Evolutionary conservation across 1,284 basidiomycete genomes (phyloP), one percentile per base, ranked within the genome.

Genomic region (Rhodotorula sp.): DNA sequence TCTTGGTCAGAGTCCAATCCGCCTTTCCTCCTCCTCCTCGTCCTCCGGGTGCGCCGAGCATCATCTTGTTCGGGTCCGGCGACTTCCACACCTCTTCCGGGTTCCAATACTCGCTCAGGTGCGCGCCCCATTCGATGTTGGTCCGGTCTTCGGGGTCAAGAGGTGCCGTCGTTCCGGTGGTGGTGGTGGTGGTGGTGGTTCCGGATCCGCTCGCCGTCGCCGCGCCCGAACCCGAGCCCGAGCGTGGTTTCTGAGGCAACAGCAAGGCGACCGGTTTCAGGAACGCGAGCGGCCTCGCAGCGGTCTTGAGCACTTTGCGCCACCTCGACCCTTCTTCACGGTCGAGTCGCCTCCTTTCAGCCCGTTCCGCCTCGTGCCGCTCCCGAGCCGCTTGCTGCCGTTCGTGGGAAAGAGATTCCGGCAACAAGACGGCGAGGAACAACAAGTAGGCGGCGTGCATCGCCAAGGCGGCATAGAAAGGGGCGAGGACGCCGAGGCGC

Each of bases 381-480:
- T 67, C 62, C n/a, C 59, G 58, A 6, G 71, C 68, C 17, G 30
- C 64, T 26, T 18, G 45, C 45, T 59, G 64, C 10, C 72, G 45
- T n/a, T 48, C 62, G 5, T 46, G 30, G 20, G 57, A 49, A 12
- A 75, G 66, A 5, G 60, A 64, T 61, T 77, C 76, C 24, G 76
- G 76, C 24, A 77, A 18, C 18, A 67, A 24, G n/a, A 59, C 2
- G 2, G 37, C 7, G 22, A 69, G 56, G n/a, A 62, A n/a, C 29
- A 60, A 12, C 18, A 64, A n/a, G 45, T 71, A 73, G 30, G 44
- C 26, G 33, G 60, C 26, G 55, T 74, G 73, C 15, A 68, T 26
- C 5, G 37, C 53, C 18, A 76, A 30, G 2, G 75, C 65, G 64
- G 65, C 53, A 63, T 75, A 75, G 62, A 77, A 76, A 1, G 76